Base-by-base conservation (phyloP, 768 basidiomycete species). In the Dentipellis fragilis region DNA sequence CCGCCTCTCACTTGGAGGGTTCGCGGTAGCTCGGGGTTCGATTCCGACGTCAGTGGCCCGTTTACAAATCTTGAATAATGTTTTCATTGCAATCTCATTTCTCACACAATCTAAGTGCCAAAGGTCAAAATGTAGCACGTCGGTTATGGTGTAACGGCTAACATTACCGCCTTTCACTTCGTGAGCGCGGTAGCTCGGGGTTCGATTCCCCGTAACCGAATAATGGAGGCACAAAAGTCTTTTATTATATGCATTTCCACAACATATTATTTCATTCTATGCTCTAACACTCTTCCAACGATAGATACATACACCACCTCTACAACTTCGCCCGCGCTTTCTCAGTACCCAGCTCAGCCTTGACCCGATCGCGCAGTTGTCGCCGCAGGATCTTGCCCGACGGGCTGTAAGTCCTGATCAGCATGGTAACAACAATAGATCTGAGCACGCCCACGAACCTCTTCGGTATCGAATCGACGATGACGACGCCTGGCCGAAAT, bases 341-440 rank as follows among this genome's bases (percentile, higher is more conserved):
- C 36, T 38, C 8, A 36, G 40, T 19, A 12, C 42, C 37, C 3
- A 56, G 57, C 55, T 89, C 87, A 46, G 72, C 68, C 63, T 83
- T 83, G 0, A 84, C 87, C 48, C 73, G 69, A 2, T 84, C 87
- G 10, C 89, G 77, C 46, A 94, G 72, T 58, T 91, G 80, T 22
- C 87, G 79, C 47, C 91, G 77, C 35, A 94, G 68, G 63, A 95
- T 95, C 70, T 95, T 94, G 3, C 93, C 93, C 54, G 89, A 80
- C 36, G 90, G 83, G 62, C 89, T 91, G 57, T n/a, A 11, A 64
- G 10, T 12, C 42, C 9, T 1, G 42, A 16, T 45, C 42, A 45
- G 42, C 14, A 45, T 19, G 42, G n/a, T 7, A 12, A 17, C 11
- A 45, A 8, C 14, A 16, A 45, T 11, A 16, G n/a, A 16, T 16